These are phyloP conservation scores for Botryotinia narcissicola DNA, from an alignment of 2,329 filamentous ascomycete genomes.

Conservation along the genomic window DNA sequence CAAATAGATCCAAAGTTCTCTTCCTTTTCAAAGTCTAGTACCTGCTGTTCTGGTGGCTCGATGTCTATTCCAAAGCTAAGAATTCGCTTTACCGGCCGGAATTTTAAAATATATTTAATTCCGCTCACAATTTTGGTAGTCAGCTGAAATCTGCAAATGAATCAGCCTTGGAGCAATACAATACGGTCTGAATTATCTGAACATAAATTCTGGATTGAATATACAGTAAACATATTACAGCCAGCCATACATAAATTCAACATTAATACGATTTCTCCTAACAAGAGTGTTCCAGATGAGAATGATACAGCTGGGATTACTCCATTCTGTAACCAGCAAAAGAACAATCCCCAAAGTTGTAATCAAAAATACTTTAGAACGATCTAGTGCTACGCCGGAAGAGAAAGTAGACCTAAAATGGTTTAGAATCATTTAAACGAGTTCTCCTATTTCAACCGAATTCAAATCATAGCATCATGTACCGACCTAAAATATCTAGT, in stretches of 20 bases:
- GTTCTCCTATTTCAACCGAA: background rate
- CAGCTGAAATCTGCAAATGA: background rate
- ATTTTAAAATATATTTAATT: rapidly evolving
- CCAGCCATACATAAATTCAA: background rate
- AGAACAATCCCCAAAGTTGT: rapidly evolving
- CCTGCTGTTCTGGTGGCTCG: background rate
- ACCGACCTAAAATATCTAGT: background rate
- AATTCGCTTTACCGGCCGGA: background rate
- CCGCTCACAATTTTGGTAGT: background rate
- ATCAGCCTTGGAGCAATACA: background rate
- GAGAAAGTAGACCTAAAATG: background rate
- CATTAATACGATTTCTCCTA: background rate
- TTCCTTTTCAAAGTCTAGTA: background rate
- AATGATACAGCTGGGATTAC: background rate
- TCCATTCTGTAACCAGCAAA: background rate
- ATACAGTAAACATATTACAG: background rate
- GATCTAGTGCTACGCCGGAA: background rate
- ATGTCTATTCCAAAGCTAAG: background rate
- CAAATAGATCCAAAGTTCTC: background rate
- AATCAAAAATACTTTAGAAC: background rate
- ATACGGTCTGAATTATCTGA: background rate
- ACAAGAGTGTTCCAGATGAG: background rate
- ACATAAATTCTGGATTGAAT: background rate
- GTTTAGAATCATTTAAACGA: slow-evolving; percentile 1
- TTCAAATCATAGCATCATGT: background rate